phyloP scores from a whole-genome alignment of 129 eudicot genomes.

The Flaveria trinervia region DNA sequence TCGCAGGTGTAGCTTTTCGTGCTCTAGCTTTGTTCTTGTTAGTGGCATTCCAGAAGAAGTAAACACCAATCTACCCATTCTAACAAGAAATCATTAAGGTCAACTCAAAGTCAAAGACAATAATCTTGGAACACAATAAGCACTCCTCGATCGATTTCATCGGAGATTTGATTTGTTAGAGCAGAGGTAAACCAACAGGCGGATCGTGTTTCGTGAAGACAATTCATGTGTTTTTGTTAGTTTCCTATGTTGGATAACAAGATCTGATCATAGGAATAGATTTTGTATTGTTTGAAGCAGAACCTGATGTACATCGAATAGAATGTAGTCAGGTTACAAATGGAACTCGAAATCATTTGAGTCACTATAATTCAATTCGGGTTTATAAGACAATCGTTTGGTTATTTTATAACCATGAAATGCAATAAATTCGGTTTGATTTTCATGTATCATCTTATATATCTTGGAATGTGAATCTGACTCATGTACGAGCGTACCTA shows the following conservation, averaged over 20 bases:
- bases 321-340: neutral
- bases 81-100: slow-evolving; percentile 20
- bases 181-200: slow-evolving; percentile 8
- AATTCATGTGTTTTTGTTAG: neutral
- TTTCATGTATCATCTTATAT: too few relatives aligned
- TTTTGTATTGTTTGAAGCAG: slow-evolving; percentile 5
- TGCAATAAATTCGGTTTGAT: too few relatives aligned
- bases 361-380: too few relatives aligned
- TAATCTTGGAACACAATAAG: slow-evolving; percentile 17
- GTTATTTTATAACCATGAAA: too few relatives aligned
- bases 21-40: slow-evolving; percentile 59
- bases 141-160: neutral
- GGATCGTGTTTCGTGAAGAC: slow-evolving; percentile 11
- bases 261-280: slow-evolving; percentile 20
- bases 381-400: too few relatives aligned
- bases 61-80: slow-evolving; percentile 21
- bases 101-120: slow-evolving; percentile 14
- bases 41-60: slow-evolving; percentile 78
- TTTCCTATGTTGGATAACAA: neutral
- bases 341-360: neutral
- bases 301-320: neutral
- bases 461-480: too few relatives aligned
- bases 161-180: neutral
- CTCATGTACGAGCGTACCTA: too few relatives aligned
- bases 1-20: slow-evolving; percentile 55